Conservation (phyloP, 805 yeast species). For the Tetrapisispora namnaoensis region DNA sequence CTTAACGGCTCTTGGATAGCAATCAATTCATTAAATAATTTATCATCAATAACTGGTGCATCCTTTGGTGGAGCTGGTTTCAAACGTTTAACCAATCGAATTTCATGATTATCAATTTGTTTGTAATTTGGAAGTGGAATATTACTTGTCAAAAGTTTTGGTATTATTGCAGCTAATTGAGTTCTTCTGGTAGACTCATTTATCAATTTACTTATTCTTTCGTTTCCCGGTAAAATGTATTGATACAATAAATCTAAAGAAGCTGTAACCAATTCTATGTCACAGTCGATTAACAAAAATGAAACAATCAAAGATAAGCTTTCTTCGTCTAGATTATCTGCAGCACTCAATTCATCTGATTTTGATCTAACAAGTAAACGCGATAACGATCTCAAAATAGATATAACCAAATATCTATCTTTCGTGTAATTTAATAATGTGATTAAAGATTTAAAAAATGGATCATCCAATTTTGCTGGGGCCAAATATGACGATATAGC, state of each 20-base stretch:
- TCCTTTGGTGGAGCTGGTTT: constrained; percentile 51
- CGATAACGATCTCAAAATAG: constrained; percentile 66
- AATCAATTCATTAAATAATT: constrained; percentile 50
- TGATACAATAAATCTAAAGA: constrained; percentile 77
- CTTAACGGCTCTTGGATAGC: constrained; percentile 74
- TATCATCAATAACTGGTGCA: constrained; percentile 51
- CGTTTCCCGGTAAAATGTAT: constrained; percentile 54
- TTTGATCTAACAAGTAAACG: constrained; percentile 61
- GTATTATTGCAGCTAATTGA: constrained; percentile 49
- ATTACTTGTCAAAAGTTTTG: constrained; percentile 48
- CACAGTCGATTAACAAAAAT: constrained; percentile 44
- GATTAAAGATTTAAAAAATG: constrained; percentile 46
- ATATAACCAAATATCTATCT: constrained; percentile 62
- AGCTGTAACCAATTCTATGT: constrained; percentile 60
- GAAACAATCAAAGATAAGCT: constrained; percentile 48
- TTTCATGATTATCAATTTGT: constrained; percentile 17
- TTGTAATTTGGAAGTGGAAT: constrained; percentile 30
- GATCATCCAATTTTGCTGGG: constrained; percentile 61
- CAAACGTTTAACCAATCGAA: constrained; percentile 45
- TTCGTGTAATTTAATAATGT: constrained; percentile 39
- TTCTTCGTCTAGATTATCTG: constrained; percentile 37
- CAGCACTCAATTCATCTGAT: constrained; percentile 38
- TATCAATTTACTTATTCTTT: constrained; percentile 44
- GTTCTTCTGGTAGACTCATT: constrained; percentile 40
- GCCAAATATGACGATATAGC: constrained; percentile 73